Base-by-base conservation (phyloP, 1,284 basidiomycete genomes). In the Leccinum angustisporum region DNA sequence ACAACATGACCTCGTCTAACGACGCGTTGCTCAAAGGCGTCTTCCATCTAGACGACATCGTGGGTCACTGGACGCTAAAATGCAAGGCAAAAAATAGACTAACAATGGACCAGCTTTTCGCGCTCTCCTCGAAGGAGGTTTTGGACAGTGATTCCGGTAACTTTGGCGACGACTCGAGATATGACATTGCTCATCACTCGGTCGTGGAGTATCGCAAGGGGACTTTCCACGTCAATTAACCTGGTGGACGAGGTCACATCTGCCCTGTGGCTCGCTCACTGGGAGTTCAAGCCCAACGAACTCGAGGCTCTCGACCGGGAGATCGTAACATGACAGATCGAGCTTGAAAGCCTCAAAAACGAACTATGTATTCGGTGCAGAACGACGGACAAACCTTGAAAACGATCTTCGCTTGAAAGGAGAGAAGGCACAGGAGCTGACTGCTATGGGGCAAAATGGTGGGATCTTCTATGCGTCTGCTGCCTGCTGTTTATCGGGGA, bases 1-100 rank as follows among this genome's bases (percentile, higher is more conserved):
- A 98, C 83, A 40, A 93, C 91, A 65, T 93, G 86, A 66, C 95
- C 91, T 74, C 98, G 95, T 1, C 95, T 95, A 5, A 97, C 89
- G 14, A 98, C 91, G 0, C 92, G 85, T 61, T 84, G 72, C 33
- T 81, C 80, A 31, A 98, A 81, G 1, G 83, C 79, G 38, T 92
- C 87, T 73, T 97, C 96, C 90, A 98, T 94, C 91, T 94, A 67
- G 6, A 54, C 48, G 58, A 38, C n/a, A 54, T 58, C 3, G 61
- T 33, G 51, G 4, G 13, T 59, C 60, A 64, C n/a, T 9, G 34
- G 16, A 30, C 61, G 56, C 36, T n/a, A 50, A 33, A 54, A 4
- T 80, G 27, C 51, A 53, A 1, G 1, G 7, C 5, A 5, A 51
- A 9, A 27, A 27, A 51, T 36, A 5, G 36, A 59, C 88, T 61